Base-by-base conservation (phyloP, 768 basidiomycete species). In the Pisolithus marmoratus region DNA sequence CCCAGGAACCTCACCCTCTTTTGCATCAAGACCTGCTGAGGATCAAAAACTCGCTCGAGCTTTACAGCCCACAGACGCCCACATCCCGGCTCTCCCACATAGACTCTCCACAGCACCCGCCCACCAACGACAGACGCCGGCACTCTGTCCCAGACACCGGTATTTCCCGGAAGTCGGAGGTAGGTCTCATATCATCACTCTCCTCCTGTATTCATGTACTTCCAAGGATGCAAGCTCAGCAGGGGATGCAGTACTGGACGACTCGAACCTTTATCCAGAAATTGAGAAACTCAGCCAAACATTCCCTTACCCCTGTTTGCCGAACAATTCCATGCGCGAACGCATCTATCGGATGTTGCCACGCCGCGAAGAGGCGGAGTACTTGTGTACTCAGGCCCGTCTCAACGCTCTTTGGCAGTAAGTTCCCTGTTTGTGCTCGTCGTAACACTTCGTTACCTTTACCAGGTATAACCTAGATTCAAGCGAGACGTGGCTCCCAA, bases 391-490 rank as follows among this genome's bases (percentile, higher is more conserved):
- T 53, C 79, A 82, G 66, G 84, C 84, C 37, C 77, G 80, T 50
- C 73, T 72, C 57, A 85, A 86, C 54, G 85, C 84, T 48, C 73
- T 85, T 57, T 86, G 84, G 85, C 85, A 85, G 84, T 85, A 65
- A 59, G 83, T 75, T 44, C 58, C 40, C 43, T 53, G 44, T 43
- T 41, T 42, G 50, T 46, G 31, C 9, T 38, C 11, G 38, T 43
- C 17, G 23, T 11, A 26, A 26, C 17, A 11, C 40, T 52, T 44
- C 46, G 53, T 40, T 54, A 15, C 52, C 45, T 50, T 49, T 55
- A 50, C 46, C 60, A 84, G 83, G 68, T 82, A 81, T 66, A 84
- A 84, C 60, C 72, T 85, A 51, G 84, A 86, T 63, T 75, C 82
- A 37, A 83, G 84, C 55, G 81, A 83, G 59, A 84, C 83, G 0